phyloP scores from a whole-genome alignment of 768 basidiomycete genomes.

The Amyloporia xantha region DNA sequence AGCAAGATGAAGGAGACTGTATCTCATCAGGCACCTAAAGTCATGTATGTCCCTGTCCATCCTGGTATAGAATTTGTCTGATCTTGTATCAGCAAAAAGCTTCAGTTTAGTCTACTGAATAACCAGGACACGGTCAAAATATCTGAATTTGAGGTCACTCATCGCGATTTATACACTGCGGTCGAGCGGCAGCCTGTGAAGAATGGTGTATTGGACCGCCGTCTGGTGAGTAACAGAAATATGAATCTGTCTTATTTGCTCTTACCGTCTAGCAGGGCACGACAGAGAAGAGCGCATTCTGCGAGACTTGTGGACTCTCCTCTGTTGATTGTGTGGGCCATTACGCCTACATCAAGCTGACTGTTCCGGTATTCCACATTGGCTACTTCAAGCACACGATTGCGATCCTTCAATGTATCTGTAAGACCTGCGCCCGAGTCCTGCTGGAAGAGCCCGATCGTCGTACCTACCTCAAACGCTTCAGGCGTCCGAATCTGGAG shows the following conservation, averaged over 20 bases:
- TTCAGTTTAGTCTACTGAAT: slow-evolving; percentile 92
- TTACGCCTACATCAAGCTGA: slow-evolving; percentile 96
- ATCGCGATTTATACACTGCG: slow-evolving; percentile 84
- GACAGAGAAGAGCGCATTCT: slow-evolving; percentile 85
- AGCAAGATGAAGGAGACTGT: slow-evolving; percentile 72
- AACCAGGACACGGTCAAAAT: slow-evolving; percentile 94
- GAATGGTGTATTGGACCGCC: slow-evolving; percentile 87
- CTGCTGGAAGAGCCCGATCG: slow-evolving; percentile 85
- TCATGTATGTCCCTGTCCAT: slow-evolving; percentile 50
- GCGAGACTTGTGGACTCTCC: slow-evolving; percentile 90
- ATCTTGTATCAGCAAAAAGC: slow-evolving; percentile 62
- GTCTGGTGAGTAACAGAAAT: slow-evolving; percentile 48
- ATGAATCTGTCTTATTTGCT: slow-evolving; percentile 19
- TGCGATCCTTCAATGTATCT: slow-evolving; percentile 88
- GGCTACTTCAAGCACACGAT: slow-evolving; percentile 98
- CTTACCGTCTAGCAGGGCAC: slow-evolving; percentile 58
- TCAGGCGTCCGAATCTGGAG: slow-evolving; percentile 85
- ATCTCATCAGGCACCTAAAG: slow-evolving; percentile 72
- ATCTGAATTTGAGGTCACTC: slow-evolving; percentile 94
- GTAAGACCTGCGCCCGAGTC: slow-evolving; percentile 96
- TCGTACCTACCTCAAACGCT: slow-evolving; percentile 78
- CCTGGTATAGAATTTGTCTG: neutral
- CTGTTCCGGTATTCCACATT: slow-evolving; percentile 96
- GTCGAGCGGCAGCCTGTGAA: slow-evolving; percentile 80
- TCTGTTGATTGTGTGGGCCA: slow-evolving; percentile 96